Evolutionary conservation across 495 filamentous ascomycete species (phyloP).

Genomic region (Aspergillus avenaceus): DNA sequence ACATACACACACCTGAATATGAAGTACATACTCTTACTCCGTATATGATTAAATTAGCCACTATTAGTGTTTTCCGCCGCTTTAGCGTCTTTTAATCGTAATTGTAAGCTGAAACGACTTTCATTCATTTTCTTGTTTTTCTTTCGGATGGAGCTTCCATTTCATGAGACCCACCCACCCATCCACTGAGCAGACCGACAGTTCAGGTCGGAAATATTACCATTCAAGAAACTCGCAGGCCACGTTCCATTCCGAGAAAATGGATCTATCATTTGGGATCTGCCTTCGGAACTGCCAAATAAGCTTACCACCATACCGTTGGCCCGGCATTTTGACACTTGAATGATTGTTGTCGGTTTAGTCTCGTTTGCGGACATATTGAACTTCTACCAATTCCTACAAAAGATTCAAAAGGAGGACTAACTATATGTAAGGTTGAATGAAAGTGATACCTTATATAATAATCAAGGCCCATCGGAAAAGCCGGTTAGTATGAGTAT

Average conservation of each 20-base stretch:
- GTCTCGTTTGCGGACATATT: neutral
- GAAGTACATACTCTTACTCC: too few species aligned
- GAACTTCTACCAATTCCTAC: too few species aligned
- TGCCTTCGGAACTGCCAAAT: conserved; percentile 4
- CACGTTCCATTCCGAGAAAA: conserved; percentile 16
- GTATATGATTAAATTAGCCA: too few species aligned
- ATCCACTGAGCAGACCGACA: neutral
- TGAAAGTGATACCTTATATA: too few species aligned
- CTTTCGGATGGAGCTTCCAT: neutral
- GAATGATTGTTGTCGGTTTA: neutral
- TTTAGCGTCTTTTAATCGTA: too few species aligned
- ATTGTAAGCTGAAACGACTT: too few species aligned
- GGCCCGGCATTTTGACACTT: conserved; percentile 10
- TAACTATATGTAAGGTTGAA: too few species aligned
- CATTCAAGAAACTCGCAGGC: conserved; percentile 13
- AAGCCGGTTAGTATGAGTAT: too few species aligned
- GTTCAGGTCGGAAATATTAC: conserved; percentile 9
- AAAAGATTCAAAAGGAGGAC: too few species aligned
- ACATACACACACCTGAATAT: too few species aligned
- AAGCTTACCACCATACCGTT: conserved; percentile 10
- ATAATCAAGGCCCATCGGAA: too few species aligned
- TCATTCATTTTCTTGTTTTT: neutral
- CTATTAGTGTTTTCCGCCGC: too few species aligned
- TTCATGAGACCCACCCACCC: neutral
- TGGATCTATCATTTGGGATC: conserved; percentile 15